These are phyloP conservation scores for Elsinoe necatrix DNA, from an alignment of 2,329 filamentous ascomycete species.

Conservation along the genomic window DNA sequence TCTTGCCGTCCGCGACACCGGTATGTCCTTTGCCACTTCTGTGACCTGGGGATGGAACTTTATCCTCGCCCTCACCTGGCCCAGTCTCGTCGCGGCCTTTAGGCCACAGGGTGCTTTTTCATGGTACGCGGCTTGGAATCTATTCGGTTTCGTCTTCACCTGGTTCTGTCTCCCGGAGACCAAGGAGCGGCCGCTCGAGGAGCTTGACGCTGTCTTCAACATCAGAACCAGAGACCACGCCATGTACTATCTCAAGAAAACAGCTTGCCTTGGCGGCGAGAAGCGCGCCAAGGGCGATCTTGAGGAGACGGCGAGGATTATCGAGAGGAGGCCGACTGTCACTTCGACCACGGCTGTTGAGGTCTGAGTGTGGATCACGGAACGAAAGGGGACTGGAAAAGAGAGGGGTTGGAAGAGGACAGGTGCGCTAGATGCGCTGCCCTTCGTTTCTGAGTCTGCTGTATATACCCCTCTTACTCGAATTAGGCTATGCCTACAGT, in stretches of 20 bases:
- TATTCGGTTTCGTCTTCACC: constrained; percentile 43
- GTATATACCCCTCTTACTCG: background rate
- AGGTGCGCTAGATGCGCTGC: background rate
- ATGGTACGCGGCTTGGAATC: constrained; percentile 50
- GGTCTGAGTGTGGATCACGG: background rate
- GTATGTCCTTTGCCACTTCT: constrained; percentile 41
- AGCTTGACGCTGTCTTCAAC: constrained; percentile 30
- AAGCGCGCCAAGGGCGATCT: background rate
- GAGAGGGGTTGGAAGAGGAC: background rate
- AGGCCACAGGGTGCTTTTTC: constrained; percentile 44
- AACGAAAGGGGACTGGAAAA: background rate
- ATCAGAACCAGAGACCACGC: constrained; percentile 12
- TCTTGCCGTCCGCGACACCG: constrained; percentile 36
- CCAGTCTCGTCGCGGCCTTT: constrained; percentile 39
- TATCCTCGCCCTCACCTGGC: constrained; percentile 43
- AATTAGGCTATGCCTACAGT: background rate
- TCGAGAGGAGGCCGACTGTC: background rate
- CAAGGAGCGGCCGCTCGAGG: constrained; percentile 39
- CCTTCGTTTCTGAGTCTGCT: background rate
- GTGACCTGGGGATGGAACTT: constrained; percentile 41
- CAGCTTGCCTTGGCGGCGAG: constrained; percentile 4
- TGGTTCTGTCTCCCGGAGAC: constrained; percentile 36
- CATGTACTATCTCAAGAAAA: constrained; percentile 7
- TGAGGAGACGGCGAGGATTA: constrained; percentile 4
- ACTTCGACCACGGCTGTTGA: background rate